Conservation (phyloP, 164 flowering plant species). For the Warburgia ugandensis region DNA sequence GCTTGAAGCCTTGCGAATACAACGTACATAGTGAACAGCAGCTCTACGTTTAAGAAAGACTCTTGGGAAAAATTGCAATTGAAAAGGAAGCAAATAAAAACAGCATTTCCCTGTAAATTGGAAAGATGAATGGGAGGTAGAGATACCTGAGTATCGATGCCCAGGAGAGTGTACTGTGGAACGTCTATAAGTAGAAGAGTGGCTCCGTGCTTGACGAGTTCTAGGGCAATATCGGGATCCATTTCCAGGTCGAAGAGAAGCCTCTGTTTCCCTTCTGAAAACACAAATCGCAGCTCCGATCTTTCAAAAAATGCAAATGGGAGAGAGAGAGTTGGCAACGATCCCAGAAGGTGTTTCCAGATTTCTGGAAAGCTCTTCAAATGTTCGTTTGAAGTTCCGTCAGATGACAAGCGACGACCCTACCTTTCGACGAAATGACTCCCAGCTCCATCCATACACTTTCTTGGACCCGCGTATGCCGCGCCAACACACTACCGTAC, state of each 20-base stretch:
- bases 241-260: constrained; percentile 14
- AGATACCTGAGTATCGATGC: constrained; percentile 78
- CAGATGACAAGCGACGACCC: too few species aligned
- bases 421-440: too few species aligned
- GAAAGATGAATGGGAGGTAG: neutral
- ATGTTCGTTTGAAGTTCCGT: too few species aligned
- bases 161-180: constrained; percentile 66
- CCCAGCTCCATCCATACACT: too few species aligned
- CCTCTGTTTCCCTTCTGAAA: too few species aligned
- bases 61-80: neutral
- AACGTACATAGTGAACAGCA: neutral
- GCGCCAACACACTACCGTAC: too few species aligned
- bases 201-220: constrained; percentile 56
- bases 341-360: too few species aligned
- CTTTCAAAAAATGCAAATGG: too few species aligned
- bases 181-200: constrained; percentile 81
- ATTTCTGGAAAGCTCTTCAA: too few species aligned
- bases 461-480: too few species aligned
- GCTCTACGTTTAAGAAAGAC: neutral
- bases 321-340: too few species aligned
- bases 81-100: neutral
- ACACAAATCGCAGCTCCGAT: too few species aligned
- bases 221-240: constrained; percentile 55
- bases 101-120: neutral
- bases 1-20: neutral